Conservation (phyloP, 805 yeast species). For the Schizosaccharomyces pombe region DNA sequence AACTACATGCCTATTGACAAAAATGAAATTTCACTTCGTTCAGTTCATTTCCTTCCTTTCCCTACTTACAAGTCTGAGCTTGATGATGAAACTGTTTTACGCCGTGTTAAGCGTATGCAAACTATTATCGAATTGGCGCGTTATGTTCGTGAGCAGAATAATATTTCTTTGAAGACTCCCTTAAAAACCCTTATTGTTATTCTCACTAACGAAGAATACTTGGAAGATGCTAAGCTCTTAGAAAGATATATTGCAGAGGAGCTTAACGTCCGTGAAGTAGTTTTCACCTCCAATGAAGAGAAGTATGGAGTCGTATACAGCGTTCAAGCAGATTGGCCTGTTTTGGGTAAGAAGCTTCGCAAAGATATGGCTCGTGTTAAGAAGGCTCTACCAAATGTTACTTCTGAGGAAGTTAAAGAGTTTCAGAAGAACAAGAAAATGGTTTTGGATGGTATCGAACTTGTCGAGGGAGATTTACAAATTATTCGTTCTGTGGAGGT, state of each 20-base stretch:
- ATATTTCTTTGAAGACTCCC: constrained; percentile 84
- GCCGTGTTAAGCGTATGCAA: constrained; percentile 87
- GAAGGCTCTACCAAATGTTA: constrained; percentile 64
- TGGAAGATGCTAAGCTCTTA: constrained; percentile 56
- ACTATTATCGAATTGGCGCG: constrained; percentile 89
- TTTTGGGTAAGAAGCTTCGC: constrained; percentile 88
- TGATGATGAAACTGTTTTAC: constrained; percentile 61
- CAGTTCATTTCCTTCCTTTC: constrained; percentile 83
- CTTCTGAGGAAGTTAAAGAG: constrained; percentile 60
- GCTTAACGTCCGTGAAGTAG: constrained; percentile 69
- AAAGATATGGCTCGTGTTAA: constrained; percentile 82
- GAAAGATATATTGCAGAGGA: constrained; percentile 68
- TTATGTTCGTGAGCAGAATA: constrained; percentile 86
- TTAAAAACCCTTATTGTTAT: constrained; percentile 67
- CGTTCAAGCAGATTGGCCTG: constrained; percentile 98
- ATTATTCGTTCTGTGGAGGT: constrained; percentile 56
- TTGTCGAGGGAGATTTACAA: constrained; percentile 68
- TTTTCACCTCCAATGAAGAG: constrained; percentile 74
- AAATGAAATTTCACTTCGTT: constrained; percentile 20
- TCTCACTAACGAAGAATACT: constrained; percentile 51
- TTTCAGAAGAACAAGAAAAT: constrained; percentile 53
- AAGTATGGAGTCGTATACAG: constrained; percentile 77
- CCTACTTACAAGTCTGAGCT: constrained; percentile 65
- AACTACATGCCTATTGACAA: constrained; percentile 40
- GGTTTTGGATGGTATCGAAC: constrained; percentile 69